Evolutionary conservation across 257 asterid genomes (phyloP), one percentile per base, ranked within the genome.

Genomic region (Ehretia macrophylla): DNA sequence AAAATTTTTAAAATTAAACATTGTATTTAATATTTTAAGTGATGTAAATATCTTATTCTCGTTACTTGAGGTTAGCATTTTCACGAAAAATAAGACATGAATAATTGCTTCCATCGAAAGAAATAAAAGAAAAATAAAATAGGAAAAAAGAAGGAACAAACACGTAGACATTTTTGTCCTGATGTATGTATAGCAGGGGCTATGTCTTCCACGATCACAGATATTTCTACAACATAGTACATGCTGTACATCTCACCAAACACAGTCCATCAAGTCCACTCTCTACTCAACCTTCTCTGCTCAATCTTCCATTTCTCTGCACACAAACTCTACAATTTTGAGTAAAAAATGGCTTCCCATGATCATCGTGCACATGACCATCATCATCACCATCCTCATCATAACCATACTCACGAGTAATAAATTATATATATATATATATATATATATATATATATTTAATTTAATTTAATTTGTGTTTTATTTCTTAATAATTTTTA

Each of bases 341-440:
- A 4, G 6, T 19, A 5, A 9, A 55, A 59, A 63, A 86, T 86
- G 95, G 90, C 88, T 64, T 81, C 86, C 27, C 40, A 53, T n/a
- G 71, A 66, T 10, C 73, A 77, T 21, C 82, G 75, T 11, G 22
- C 18, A 58, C 77, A 74, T 19, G 64, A 47, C 17, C 77, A 70
- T 13, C 52, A 58, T 1, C 78, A 76, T 22, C 62, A 55, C 8
- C 54, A 64, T 17, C n/a, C n/a, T n/a, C n/a, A n/a, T n/a, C 68
- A 73, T n/a, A n/a, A n/a, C 38, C 68, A 65, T 38, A 52, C 37
- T 58, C 74, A 80, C 35, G 88, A 65, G 91, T 82, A 74, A 59
- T 58, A 10, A 12, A 14, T 66, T 45, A 23, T 52, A 5, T 55
- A 17, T 27, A 32, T 40, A 57, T 60, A 4, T 32, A 17, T n/a